Percentiles rank a stretch among this genome's conserved stretches.
These are phyloP conservation scores for Waltergamsia citrina DNA, from an alignment of 2,329 filamentous ascomycete species.

Conservation along the genomic window DNA sequence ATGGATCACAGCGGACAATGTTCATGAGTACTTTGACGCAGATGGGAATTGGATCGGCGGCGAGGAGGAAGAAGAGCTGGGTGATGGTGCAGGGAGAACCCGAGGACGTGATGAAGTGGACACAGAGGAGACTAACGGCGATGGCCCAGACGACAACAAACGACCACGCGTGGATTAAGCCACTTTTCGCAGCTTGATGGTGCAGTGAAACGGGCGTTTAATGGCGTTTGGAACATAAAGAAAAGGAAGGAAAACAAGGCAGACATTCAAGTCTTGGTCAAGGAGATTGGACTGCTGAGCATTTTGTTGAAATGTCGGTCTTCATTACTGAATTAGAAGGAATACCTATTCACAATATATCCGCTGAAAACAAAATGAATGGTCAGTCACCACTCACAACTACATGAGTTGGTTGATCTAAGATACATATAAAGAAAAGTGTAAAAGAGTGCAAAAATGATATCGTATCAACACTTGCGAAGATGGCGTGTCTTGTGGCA, in stretches of 20 bases:
- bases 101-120: conserved; percentile 45
- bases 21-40: conserved; percentile 72
- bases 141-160: conserved; percentile 30
- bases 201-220: neutral
- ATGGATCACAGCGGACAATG: conserved; percentile 90
- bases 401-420: too few species aligned
- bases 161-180: conserved; percentile 32
- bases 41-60: conserved; percentile 67
- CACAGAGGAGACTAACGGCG: conserved; percentile 32
- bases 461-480: neutral
- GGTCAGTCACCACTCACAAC: neutral
- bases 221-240: neutral
- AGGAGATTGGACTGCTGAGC: too few species aligned
- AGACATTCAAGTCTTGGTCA: too few species aligned
- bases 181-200: too few species aligned
- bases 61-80: conserved; percentile 37
- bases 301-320: too few species aligned
- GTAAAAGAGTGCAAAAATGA: neutral
- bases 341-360: conserved; percentile 1
- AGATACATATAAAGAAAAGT: too few species aligned
- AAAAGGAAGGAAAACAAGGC: neutral
- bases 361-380: neutral
- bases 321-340: too few species aligned
- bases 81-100: conserved; percentile 54
- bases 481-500: neutral